A percentile compares a stretch with the other conserved stretches of the same genome.
Evolutionary conservation across 345 rosid genomes (phyloP).

Genomic region (Litchi chinensis): DNA sequence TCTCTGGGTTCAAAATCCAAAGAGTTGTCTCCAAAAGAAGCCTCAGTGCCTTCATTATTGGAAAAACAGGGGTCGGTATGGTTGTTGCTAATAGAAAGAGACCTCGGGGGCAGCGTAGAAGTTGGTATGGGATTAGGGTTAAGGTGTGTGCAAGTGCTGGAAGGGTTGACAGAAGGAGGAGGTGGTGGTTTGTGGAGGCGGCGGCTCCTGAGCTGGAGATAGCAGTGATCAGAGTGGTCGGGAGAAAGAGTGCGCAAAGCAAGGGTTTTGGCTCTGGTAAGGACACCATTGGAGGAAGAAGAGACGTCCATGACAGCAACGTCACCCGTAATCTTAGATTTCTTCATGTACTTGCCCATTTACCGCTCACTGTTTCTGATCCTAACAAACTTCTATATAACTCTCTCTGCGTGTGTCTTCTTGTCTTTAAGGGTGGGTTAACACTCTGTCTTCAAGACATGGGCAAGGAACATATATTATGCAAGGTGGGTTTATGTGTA

Average conservation of each 20-base stretch:
- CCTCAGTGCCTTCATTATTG: slow-evolving; percentile 14
- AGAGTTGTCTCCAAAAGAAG: slow-evolving; percentile 52
- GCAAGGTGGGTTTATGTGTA: neutral
- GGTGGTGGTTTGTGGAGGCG: slow-evolving; percentile 47
- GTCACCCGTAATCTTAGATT: slow-evolving; percentile 49
- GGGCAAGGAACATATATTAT: neutral
- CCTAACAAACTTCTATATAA: neutral
- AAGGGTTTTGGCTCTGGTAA: slow-evolving; percentile 67
- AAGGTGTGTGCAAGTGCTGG: neutral
- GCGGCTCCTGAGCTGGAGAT: slow-evolving; percentile 70
- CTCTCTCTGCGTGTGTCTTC: neutral
- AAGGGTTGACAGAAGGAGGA: slow-evolving; percentile 22
- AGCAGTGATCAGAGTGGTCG: slow-evolving; percentile 11
- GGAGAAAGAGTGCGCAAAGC: slow-evolving; percentile 48
- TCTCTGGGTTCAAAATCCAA: slow-evolving; percentile 49
- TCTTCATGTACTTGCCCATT: slow-evolving; percentile 77
- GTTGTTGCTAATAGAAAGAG: too few relatives aligned
- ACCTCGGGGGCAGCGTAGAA: slow-evolving; percentile 18
- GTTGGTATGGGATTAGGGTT: slow-evolving; percentile 10
- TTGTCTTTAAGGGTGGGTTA: too few relatives aligned
- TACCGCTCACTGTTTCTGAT: neutral
- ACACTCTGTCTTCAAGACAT: too few relatives aligned
- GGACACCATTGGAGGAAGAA: slow-evolving; percentile 38
- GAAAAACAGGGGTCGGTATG: slow-evolving; percentile 15
- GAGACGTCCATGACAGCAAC: slow-evolving; percentile 41